Evolutionary conservation across 257 asterid species (phyloP).

Genomic region (Craterostigma plantagineum): DNA sequence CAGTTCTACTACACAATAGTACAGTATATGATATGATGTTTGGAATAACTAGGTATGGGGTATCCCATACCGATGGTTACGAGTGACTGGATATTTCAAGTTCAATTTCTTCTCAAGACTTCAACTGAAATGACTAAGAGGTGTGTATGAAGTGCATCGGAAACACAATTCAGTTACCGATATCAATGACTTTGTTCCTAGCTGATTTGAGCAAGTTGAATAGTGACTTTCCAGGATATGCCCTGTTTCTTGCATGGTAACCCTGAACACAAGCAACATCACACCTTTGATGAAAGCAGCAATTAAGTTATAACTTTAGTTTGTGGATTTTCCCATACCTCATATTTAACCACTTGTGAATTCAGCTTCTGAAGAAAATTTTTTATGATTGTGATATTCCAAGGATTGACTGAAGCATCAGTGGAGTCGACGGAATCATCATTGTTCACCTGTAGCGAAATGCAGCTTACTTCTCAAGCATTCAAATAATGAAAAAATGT

Average conservation of each 20-base stretch:
- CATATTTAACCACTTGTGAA: slow-evolving; percentile 25
- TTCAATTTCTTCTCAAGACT: too few relatives aligned
- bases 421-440: slow-evolving; percentile 20
- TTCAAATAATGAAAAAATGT: too few relatives aligned
- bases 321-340: slow-evolving; percentile 14
- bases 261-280: slow-evolving; percentile 25
- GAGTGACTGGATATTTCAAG: too few relatives aligned
- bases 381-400: slow-evolving; percentile 40
- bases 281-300: background rate
- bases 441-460: slow-evolving; percentile 21
- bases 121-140: too few relatives aligned
- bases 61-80: too few relatives aligned
- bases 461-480: too few relatives aligned
- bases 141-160: too few relatives aligned
- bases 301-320: too few relatives aligned
- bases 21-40: too few relatives aligned
- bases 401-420: slow-evolving; percentile 44
- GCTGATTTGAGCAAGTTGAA: slow-evolving; percentile 61
- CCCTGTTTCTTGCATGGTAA: slow-evolving; percentile 36
- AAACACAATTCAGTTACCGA: slow-evolving; percentile 28
- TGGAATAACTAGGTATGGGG: too few relatives aligned
- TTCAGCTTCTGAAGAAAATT: slow-evolving; percentile 15
- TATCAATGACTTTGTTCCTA: slow-evolving; percentile 49
- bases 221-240: slow-evolving; percentile 74
- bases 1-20: too few relatives aligned